phyloP scores from a whole-genome alignment of 352 stramenopile genomes.

The Globisporangium nodosum region DNA sequence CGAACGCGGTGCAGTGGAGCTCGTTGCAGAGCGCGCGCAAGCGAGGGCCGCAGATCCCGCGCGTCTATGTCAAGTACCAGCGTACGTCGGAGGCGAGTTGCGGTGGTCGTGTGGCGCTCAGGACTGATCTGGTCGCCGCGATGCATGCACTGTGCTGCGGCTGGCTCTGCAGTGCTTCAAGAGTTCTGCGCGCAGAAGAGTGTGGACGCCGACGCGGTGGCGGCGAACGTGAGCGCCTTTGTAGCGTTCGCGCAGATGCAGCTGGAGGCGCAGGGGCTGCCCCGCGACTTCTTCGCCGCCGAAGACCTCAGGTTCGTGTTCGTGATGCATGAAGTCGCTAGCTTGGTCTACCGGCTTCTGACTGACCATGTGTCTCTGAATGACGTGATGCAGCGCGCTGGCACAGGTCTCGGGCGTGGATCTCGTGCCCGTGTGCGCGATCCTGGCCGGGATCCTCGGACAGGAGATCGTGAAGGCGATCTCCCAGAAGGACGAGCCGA shows the following conservation, averaged over 20 bases:
- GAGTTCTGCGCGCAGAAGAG: constrained; percentile 33
- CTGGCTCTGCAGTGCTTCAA: constrained; percentile 43
- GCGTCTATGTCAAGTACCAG: constrained; percentile 76
- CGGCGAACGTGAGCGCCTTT: constrained; percentile 31
- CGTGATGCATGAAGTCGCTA: not conserved
- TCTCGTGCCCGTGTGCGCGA: constrained; percentile 91
- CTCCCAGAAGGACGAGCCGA: constrained; percentile 93
- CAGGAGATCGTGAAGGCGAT: constrained; percentile 99
- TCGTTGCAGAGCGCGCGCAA: constrained; percentile 63
- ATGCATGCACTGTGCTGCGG: not conserved
- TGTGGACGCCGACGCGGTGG: constrained; percentile 3
- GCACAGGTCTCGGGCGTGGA: constrained; percentile 39
- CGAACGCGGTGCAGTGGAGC: constrained; percentile 51
- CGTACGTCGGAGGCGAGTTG: constrained; percentile 25
- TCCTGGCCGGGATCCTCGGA: constrained; percentile 95
- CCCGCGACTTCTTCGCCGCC: constrained; percentile 48
- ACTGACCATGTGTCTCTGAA: not conserved
- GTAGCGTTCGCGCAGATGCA: constrained; percentile 47
- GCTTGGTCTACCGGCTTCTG: not conserved
- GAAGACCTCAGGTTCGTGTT: constrained; percentile 41
- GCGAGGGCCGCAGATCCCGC: constrained; percentile 61
- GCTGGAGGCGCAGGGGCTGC: constrained; percentile 53
- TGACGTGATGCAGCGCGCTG: constrained; percentile 22
- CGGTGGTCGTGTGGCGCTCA: not conserved
- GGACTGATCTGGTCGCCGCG: not conserved